Conservation (phyloP, 78 protist genomes). For the Dictyostelium intermedium region DNA sequence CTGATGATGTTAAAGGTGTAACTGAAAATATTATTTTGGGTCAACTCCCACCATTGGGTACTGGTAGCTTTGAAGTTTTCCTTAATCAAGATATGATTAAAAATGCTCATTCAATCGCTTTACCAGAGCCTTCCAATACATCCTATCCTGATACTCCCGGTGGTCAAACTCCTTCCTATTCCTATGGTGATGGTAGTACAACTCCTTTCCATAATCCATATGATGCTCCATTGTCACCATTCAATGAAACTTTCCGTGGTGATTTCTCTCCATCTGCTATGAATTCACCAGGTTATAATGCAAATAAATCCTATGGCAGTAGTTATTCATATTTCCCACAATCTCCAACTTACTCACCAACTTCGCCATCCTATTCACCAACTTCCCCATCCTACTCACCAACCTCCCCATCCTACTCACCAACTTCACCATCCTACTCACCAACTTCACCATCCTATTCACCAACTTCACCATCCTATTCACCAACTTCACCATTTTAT, state of each 20-base stretch:
- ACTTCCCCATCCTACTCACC: conserved; percentile 76
- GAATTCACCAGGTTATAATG: conserved; percentile 82
- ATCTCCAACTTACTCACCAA: conserved; percentile 89
- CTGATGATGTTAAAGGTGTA: conserved; percentile 96
- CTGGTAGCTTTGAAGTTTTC: conserved; percentile 92
- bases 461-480: conserved; percentile 87
- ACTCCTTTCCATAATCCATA: conserved; percentile 81
- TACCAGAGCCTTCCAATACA: conserved; percentile 78
- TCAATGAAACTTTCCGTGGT: conserved; percentile 78
- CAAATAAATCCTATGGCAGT: conserved; percentile 19
- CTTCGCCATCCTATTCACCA: conserved; percentile 85
- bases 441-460: conserved; percentile 90
- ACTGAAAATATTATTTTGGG: conserved; percentile 98
- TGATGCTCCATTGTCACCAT: conserved; percentile 75
- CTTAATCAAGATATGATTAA: conserved; percentile 87
- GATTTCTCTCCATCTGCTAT: conserved; percentile 86
- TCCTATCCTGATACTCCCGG: conserved; percentile 81
- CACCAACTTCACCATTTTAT: conserved; percentile 90
- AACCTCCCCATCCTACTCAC: conserved; percentile 83
- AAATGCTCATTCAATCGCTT: conserved; percentile 67
- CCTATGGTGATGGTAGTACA: conserved; percentile 87
- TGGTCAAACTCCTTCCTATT: conserved; percentile 88
- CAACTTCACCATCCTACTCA: conserved; percentile 82
- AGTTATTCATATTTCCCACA: conserved; percentile 79
- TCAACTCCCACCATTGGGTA: conserved; percentile 95